Evolutionary conservation across 1,284 basidiomycete genomes (phyloP), one percentile per base, ranked within the genome.

Genomic region (Amylostereum areolatum): DNA sequence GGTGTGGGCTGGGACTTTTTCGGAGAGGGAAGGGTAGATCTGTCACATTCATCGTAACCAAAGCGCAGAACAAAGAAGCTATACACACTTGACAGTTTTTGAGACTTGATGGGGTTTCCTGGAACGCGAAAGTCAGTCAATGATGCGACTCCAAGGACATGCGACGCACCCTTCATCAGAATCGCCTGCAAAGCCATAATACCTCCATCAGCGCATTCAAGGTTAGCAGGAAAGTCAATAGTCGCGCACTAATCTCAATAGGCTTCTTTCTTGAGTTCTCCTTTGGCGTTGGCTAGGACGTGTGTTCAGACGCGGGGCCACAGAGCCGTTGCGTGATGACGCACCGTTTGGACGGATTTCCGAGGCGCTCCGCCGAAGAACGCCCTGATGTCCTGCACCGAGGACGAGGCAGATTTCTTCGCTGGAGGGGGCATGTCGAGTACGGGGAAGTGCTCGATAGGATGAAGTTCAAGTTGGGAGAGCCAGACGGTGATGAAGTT

Each of bases 381-480:
- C 39, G 70, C 61, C 24, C 72, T 61, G 11, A 78, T 71, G 49
- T 73, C 71, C 54, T 67, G 69, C 12, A 70, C 73, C n/a, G 60
- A 49, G 4, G 57, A 10, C 47, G 65, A 63, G 3, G 50, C 43
- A 6, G 52, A 49, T 8, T 54, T 46, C 47, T 66, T 64, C 1
- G 53, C 30, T 10, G 42, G 42, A 48, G 46, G 51, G 24, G 45
- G 25, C 52, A 53, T 53, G 28, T 3, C 34, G 18, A n/a, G 33
- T 3, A 12, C 18, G 4, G 25, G 31, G 28, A 11, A 31, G 18
- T n/a, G 31, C 30, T 48, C 8, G 24, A 37, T 24, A 40, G 34
- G 3, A 11, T 7, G 43, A 40, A 5, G 28, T 18, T 18, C 18
- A 18, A 18, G 18, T 18, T 18, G 18, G 18, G 18, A 18, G 18